These are phyloP conservation scores for Straminergon stramineum DNA, from an alignment of 225 moss, liverwort and hornwort genomes.

Conservation along the genomic window DNA sequence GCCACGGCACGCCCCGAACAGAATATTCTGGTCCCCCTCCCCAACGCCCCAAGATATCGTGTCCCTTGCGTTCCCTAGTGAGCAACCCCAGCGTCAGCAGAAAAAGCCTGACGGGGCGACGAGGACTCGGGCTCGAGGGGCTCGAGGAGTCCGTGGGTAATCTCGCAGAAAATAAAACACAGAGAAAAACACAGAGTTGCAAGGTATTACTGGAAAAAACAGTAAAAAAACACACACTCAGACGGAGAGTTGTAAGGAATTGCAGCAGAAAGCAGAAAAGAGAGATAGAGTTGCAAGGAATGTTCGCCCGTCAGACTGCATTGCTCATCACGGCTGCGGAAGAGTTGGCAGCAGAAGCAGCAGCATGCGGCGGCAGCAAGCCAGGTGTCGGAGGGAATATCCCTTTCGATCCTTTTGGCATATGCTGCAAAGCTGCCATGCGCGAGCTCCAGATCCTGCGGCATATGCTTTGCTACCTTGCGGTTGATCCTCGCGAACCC, in stretches of 20 bases:
- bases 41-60: too few relatives aligned
- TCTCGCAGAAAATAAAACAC: too few relatives aligned
- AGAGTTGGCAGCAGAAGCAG: not conserved
- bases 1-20: not conserved
- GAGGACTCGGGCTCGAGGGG: too few relatives aligned
- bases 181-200: not conserved
- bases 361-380: not conserved
- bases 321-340: not conserved
- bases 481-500: not conserved
- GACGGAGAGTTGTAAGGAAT: not conserved
- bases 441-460: not conserved
- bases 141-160: too few relatives aligned
- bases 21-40: not conserved
- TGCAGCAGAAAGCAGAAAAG: not conserved
- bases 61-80: not conserved
- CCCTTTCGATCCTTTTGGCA: not conserved
- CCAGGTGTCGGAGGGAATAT: constrained; percentile 10
- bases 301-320: not conserved
- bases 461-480: constrained; percentile 29
- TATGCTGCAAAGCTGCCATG: not conserved
- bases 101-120: not conserved
- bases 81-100: not conserved
- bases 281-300: not conserved
- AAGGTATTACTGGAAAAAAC: not conserved
- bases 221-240: too few relatives aligned